A percentile compares a stretch with the other conserved stretches of the same genome.
These are phyloP conservation scores for Perkinsus chesapeaki DNA, from an alignment of 169 alveolate species.

Conservation along the genomic window DNA sequence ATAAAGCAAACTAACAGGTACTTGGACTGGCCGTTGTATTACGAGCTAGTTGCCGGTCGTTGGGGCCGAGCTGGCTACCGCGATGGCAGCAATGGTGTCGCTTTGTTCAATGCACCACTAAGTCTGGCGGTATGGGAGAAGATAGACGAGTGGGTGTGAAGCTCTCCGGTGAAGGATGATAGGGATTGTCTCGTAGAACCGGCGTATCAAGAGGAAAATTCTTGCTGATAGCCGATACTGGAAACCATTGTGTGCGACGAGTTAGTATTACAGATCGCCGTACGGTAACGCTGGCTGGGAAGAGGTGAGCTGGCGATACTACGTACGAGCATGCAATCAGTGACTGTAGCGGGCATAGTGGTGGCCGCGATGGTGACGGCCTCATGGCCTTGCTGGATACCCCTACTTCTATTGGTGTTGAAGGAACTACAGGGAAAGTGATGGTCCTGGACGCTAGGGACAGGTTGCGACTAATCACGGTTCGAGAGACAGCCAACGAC, in stretches of 20 bases:
- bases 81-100: not conserved
- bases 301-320: not conserved
- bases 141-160: not conserved
- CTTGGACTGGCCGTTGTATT: not conserved
- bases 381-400: not conserved
- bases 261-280: not conserved
- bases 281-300: not conserved
- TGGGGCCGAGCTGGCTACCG: not conserved
- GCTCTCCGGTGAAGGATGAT: not conserved
- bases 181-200: not conserved
- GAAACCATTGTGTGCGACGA: not conserved
- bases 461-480: not conserved
- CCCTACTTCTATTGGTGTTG: not conserved
- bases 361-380: not conserved
- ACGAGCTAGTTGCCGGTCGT: not conserved
- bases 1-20: not conserved
- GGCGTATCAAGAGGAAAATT: not conserved
- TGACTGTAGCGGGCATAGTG: not conserved
- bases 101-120: not conserved
- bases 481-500: not conserved
- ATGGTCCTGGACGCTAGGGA: not conserved
- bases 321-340: not conserved
- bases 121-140: not conserved
- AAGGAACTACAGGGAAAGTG: not conserved
- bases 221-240: not conserved